These are phyloP conservation scores for Flaveria sonorensis DNA, from an alignment of 129 eudicot genomes.

Conservation along the genomic window DNA sequence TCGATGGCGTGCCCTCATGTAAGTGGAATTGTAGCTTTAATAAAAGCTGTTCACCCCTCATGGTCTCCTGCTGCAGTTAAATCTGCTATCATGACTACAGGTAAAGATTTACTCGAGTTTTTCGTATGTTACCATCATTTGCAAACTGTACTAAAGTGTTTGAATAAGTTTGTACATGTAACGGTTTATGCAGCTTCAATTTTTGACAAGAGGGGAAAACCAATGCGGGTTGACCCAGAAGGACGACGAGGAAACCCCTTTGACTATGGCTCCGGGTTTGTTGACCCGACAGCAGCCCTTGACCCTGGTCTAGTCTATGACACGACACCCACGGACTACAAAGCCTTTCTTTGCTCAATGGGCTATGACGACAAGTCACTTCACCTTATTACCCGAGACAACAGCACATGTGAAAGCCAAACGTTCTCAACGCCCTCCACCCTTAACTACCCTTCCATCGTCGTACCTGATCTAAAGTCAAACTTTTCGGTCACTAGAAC, in stretches of 20 bases:
- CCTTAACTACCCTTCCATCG: conserved; percentile 82
- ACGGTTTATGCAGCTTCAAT: conserved; percentile 58
- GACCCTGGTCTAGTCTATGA: conserved; percentile 82
- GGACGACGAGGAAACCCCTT: conserved; percentile 68
- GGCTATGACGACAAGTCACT: conserved; percentile 57
- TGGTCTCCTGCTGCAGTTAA: conserved; percentile 93
- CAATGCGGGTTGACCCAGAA: conserved; percentile 65
- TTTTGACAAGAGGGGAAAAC: conserved; percentile 61
- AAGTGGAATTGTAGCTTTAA: conserved; percentile 72
- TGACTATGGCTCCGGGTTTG: conserved; percentile 75
- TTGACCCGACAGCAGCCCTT: conserved; percentile 65
- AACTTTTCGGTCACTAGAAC: conserved; percentile 58
- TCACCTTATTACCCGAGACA: conserved; percentile 60
- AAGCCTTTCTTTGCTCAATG: conserved; percentile 78
- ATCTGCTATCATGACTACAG: conserved; percentile 93
- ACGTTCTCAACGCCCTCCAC: conserved; percentile 43
- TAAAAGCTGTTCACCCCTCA: conserved; percentile 75
- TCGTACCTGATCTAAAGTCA: conserved; percentile 57
- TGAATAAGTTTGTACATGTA: conserved; percentile 18
- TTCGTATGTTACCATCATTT: background rate
- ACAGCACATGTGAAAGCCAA: conserved; percentile 58
- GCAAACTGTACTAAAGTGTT: background rate
- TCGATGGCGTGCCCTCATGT: conserved; percentile 97
- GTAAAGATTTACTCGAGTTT: conserved; percentile 32
- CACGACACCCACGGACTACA: conserved; percentile 65